phyloP scores from a whole-genome alignment of 805 yeast genomes.

The Brettanomyces custersianus region DNA sequence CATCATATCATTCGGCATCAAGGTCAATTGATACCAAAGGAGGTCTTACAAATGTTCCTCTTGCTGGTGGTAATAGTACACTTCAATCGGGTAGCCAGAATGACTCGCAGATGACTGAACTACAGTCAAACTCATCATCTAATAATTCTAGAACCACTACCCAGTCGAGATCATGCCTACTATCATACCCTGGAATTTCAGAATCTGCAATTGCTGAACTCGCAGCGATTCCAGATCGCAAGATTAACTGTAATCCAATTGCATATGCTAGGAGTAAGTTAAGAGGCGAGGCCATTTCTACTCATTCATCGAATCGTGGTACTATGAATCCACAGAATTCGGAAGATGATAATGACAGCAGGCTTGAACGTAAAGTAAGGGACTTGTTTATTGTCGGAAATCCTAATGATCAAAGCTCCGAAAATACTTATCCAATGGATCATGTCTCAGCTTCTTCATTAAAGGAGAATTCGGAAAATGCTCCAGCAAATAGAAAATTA shows the following conservation, averaged over 20 bases:
- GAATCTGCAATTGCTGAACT: slow-evolving; percentile 61
- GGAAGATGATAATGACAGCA: slow-evolving; percentile 3
- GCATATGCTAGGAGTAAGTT: slow-evolving; percentile 66
- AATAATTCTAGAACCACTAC: slow-evolving; percentile 25
- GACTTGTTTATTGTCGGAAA: slow-evolving; percentile 23
- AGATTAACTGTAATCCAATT: slow-evolving; percentile 60
- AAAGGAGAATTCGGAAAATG: neutral
- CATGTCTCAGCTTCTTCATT: too few species aligned
- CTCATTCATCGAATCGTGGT: neutral
- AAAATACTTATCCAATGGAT: too few species aligned
- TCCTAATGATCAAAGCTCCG: slow-evolving; percentile 11
- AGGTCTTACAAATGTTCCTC: neutral
- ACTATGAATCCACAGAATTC: neutral
- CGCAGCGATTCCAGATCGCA: slow-evolving; percentile 80
- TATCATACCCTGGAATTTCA: slow-evolving; percentile 39
- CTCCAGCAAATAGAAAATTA: neutral
- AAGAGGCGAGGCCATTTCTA: slow-evolving; percentile 46
- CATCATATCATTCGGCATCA: too few species aligned
- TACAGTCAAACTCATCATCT: slow-evolving; percentile 5
- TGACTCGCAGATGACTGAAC: slow-evolving; percentile 6
- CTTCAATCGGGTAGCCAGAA: slow-evolving; percentile 7
- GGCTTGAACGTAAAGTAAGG: slow-evolving; percentile 24
- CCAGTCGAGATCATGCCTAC: slow-evolving; percentile 22
- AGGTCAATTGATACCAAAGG: neutral
- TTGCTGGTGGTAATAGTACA: slow-evolving; percentile 1